These are phyloP conservation scores for Solioccasus polychromus DNA, from an alignment of 768 basidiomycete genomes.

Conservation along the genomic window DNA sequence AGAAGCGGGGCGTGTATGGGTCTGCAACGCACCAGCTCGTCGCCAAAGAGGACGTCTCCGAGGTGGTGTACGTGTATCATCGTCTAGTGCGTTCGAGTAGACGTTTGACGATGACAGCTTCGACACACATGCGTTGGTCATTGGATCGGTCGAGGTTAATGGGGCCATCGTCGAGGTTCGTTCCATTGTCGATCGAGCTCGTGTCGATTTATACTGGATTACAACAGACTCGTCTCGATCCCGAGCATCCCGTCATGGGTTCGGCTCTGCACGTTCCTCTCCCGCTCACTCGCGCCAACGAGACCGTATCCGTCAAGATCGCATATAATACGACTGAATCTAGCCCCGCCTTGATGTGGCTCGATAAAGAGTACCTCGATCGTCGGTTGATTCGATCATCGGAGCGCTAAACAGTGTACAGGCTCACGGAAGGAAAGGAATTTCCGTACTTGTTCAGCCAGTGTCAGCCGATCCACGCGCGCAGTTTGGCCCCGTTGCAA, in stretches of 20 bases:
- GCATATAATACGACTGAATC: constrained; percentile 71
- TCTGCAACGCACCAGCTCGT: constrained; percentile 43
- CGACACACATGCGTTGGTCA: constrained; percentile 51
- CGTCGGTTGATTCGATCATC: not conserved
- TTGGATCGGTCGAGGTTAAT: constrained; percentile 50
- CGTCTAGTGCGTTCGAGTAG: not conserved
- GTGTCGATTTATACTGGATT: not conserved
- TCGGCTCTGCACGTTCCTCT: constrained; percentile 66
- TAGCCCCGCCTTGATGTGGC: constrained; percentile 84
- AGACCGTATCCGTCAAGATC: constrained; percentile 47
- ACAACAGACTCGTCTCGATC: constrained; percentile 49
- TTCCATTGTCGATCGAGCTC: not conserved
- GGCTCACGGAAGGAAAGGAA: constrained; percentile 82
- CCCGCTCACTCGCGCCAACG: constrained; percentile 34
- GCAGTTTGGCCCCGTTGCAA: constrained; percentile 77
- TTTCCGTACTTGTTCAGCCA: constrained; percentile 92
- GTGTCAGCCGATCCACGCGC: constrained; percentile 88
- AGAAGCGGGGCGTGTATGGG: constrained; percentile 43
- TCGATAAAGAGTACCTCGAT: constrained; percentile 64
- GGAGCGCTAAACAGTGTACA: constrained; percentile 24
- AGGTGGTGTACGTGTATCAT: constrained; percentile 41
- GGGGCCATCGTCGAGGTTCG: constrained; percentile 47
- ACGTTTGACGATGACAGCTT: constrained; percentile 31
- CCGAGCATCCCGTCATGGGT: constrained; percentile 71
- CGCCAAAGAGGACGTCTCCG: constrained; percentile 36